phyloP scores from a whole-genome alignment of 2,329 filamentous ascomycete species.

The Aspergillus clavatus region DNA sequence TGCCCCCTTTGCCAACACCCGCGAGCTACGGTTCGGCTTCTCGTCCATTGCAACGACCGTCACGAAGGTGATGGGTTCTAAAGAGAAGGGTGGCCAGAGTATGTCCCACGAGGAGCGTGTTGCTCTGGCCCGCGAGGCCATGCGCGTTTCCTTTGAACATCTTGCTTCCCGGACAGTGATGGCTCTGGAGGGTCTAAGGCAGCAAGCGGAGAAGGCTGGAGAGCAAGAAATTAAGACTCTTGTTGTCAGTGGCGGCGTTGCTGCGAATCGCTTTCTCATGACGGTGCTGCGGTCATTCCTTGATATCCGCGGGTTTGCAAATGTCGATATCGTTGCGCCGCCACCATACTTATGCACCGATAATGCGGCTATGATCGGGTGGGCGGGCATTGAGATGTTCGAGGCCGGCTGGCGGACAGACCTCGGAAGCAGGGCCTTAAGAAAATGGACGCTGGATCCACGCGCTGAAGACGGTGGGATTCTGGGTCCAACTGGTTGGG shows the following conservation, averaged over 20 bases:
- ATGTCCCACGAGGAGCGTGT: slow-evolving; percentile 59
- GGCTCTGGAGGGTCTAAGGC: slow-evolving; percentile 50
- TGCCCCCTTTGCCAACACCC: slow-evolving; percentile 60
- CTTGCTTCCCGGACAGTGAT: slow-evolving; percentile 69
- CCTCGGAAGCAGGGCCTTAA: slow-evolving; percentile 55
- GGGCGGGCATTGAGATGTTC: slow-evolving; percentile 91
- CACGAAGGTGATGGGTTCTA: slow-evolving; percentile 50
- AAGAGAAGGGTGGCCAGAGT: slow-evolving; percentile 22
- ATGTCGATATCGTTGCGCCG: slow-evolving; percentile 66
- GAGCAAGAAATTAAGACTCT: slow-evolving; percentile 52
- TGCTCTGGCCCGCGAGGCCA: slow-evolving; percentile 65
- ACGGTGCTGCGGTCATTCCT: slow-evolving; percentile 60
- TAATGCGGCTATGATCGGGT: slow-evolving; percentile 96
- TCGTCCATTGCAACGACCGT: slow-evolving; percentile 64
- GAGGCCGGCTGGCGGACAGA: slow-evolving; percentile 66
- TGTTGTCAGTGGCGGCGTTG: slow-evolving; percentile 86
- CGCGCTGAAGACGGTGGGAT: slow-evolving; percentile 60
- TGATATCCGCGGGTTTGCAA: slow-evolving; percentile 59
- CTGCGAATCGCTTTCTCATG: slow-evolving; percentile 74
- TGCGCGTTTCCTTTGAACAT: slow-evolving; percentile 84
- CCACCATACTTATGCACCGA: slow-evolving; percentile 78
- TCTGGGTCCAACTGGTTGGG: slow-evolving; percentile 56
- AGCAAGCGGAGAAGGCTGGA: slow-evolving; percentile 8
- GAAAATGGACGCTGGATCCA: slow-evolving; percentile 71
- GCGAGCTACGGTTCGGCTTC: slow-evolving; percentile 66